Conservation (phyloP, 805 yeast species). For the Yamadazyma paraphyllophila region DNA sequence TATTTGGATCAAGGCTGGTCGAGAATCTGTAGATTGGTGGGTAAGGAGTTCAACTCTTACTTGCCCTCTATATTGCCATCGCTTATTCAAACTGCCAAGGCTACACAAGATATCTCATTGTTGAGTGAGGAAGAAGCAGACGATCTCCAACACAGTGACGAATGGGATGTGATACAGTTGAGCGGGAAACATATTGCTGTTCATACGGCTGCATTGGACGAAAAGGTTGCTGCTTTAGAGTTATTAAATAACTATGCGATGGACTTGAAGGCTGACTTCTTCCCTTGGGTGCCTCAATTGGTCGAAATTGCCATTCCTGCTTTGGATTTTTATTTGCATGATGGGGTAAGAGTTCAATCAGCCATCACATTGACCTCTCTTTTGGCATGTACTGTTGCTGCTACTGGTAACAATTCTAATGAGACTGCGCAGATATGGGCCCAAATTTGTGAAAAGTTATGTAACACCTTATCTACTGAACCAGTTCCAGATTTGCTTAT, state of each 20-base stretch:
- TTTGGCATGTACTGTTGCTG: conserved; percentile 58
- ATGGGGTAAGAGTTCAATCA: conserved; percentile 91
- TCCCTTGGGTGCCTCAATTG: conserved; percentile 77
- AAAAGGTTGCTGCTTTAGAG: conserved; percentile 90
- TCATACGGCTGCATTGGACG: conserved; percentile 92
- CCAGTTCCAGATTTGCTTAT: conserved; percentile 82
- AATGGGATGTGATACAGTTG: conserved; percentile 91
- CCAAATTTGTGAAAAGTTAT: conserved; percentile 62
- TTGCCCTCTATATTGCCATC: conserved; percentile 87
- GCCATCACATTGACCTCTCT: conserved; percentile 81
- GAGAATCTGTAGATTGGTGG: conserved; percentile 81
- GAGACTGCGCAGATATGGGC: conserved; percentile 72
- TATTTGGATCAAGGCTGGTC: conserved; percentile 96
- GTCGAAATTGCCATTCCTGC: conserved; percentile 86
- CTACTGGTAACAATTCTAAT: conserved; percentile 54
- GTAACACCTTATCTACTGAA: conserved; percentile 67
- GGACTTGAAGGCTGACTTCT: conserved; percentile 77
- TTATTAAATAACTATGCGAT: conserved; percentile 80
- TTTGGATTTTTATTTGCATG: conserved; percentile 86
- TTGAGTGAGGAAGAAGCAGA: conserved; percentile 88
- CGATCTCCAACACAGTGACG: conserved; percentile 77
- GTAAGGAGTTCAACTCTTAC: conserved; percentile 81
- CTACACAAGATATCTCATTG: conserved; percentile 83
- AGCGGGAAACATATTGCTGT: conserved; percentile 93
- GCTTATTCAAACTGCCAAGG: conserved; percentile 79